Percentiles rank a stretch among this genome's conserved stretches.
Conservation (phyloP, 2,329 filamentous ascomycete species). For the Magnaporthiopsis rhizophila region DNA sequence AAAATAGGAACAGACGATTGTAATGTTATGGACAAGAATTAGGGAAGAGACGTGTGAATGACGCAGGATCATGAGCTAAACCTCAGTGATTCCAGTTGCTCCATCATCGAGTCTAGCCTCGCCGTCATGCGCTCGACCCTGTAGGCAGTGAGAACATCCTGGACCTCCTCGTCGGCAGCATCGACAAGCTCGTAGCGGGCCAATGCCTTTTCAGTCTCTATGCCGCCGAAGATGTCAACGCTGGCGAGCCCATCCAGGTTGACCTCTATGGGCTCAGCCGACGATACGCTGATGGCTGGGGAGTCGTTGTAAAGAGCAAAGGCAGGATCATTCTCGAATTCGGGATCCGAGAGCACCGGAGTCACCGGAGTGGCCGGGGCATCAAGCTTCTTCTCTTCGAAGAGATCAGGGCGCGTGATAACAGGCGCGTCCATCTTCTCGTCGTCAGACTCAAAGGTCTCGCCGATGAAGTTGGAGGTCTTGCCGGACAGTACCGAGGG, state of each 20-base stretch:
- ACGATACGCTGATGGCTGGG: constrained; percentile 19
- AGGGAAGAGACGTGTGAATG: not conserved
- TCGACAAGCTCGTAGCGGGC: constrained; percentile 58
- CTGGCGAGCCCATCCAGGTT: constrained; percentile 33
- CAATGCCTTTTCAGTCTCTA: constrained; percentile 56
- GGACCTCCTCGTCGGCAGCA: constrained; percentile 39
- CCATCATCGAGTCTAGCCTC: constrained; percentile 26
- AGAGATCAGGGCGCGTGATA: constrained; percentile 32
- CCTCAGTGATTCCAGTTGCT: constrained; percentile 29
- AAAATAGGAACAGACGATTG: not conserved
- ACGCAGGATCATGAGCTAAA: constrained; percentile 18
- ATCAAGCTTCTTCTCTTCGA: constrained; percentile 27
- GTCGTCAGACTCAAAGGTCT: constrained; percentile 33
- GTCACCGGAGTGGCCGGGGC: constrained; percentile 20
- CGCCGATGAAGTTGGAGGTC: constrained; percentile 45
- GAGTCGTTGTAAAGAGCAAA: constrained; percentile 49
- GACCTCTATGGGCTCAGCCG: constrained; percentile 25
- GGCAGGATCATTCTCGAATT: constrained; percentile 55
- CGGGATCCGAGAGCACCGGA: constrained; percentile 40
- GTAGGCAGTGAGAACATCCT: not conserved
- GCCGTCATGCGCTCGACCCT: constrained; percentile 41
- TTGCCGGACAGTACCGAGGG: constrained; percentile 63
- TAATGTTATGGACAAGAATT: constrained; percentile 2
- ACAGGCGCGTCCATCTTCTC: constrained; percentile 50
- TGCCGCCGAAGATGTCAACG: constrained; percentile 40